Evolutionary conservation across 441 rosid species (phyloP).

Genomic region (Rhodomyrtus psidioides): DNA sequence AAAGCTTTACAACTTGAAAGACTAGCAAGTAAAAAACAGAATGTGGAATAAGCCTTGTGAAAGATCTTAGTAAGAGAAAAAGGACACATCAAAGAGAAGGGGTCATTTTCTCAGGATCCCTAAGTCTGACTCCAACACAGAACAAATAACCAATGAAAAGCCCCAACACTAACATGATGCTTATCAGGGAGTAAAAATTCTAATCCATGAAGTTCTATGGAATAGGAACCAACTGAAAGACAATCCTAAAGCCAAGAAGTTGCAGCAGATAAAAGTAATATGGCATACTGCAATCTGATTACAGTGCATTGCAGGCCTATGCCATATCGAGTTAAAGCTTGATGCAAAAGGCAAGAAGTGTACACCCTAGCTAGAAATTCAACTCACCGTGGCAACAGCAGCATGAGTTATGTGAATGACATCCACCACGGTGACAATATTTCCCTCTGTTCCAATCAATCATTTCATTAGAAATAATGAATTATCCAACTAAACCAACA

Average conservation of each 20-base stretch:
- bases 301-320: neutral
- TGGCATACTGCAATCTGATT: neutral
- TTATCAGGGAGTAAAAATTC: neutral
- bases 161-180: neutral
- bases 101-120: neutral
- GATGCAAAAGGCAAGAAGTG: neutral
- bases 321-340: neutral
- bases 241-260: neutral
- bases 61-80: neutral
- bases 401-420: conserved; percentile 88
- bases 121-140: neutral
- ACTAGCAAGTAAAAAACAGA: neutral
- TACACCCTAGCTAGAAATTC: neutral
- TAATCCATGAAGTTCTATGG: neutral
- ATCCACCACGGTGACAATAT: conserved; percentile 73
- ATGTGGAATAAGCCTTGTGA: neutral
- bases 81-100: neutral
- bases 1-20: neutral
- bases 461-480: conserved; percentile 13
- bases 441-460: conserved; percentile 55
- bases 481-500: neutral
- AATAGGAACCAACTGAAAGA: neutral
- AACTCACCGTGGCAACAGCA: conserved; percentile 88
- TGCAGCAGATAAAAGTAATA: neutral
- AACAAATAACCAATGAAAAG: neutral